Conservation (phyloP, 768 basidiomycete species). For the Boletus bicolor region DNA sequence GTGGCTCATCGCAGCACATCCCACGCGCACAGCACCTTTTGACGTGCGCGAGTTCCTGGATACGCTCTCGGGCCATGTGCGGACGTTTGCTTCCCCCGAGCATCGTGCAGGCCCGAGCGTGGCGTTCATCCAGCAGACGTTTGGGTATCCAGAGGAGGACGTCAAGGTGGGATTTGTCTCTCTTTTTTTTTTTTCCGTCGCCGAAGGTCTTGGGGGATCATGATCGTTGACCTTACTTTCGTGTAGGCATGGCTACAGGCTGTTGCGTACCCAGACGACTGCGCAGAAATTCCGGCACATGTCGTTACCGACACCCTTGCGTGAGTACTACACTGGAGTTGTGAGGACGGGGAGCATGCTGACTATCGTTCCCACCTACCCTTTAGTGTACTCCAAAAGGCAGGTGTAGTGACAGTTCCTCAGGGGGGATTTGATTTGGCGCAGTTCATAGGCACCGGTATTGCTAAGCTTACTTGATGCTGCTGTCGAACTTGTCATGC, state of each 20-base stretch:
- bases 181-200: background rate
- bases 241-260: slow-evolving; percentile 76
- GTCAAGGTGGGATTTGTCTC: slow-evolving; percentile 49
- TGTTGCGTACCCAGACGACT: slow-evolving; percentile 70
- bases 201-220: background rate
- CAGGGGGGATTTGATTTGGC: slow-evolving; percentile 53
- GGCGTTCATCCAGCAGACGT: slow-evolving; percentile 72
- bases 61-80: slow-evolving; percentile 61
- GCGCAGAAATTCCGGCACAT: slow-evolving; percentile 56
- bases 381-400: slow-evolving; percentile 67
- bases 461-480: slow-evolving; percentile 47
- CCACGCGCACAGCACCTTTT: slow-evolving; percentile 50
- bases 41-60: slow-evolving; percentile 59
- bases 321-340: slow-evolving; percentile 38
- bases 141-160: slow-evolving; percentile 81
- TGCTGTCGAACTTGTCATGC: background rate
- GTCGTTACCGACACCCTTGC: slow-evolving; percentile 69
- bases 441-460: slow-evolving; percentile 54
- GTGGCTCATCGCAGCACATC: slow-evolving; percentile 91
- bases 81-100: slow-evolving; percentile 58
- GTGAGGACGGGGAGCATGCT: background rate
- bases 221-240: background rate
- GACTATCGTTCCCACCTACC: background rate
- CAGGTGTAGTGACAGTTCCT: slow-evolving; percentile 60
- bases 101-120: slow-evolving; percentile 57